Evolutionary conservation across 2,329 filamentous ascomycete species (phyloP).

Genomic region (Geoglossum cookeanum): DNA sequence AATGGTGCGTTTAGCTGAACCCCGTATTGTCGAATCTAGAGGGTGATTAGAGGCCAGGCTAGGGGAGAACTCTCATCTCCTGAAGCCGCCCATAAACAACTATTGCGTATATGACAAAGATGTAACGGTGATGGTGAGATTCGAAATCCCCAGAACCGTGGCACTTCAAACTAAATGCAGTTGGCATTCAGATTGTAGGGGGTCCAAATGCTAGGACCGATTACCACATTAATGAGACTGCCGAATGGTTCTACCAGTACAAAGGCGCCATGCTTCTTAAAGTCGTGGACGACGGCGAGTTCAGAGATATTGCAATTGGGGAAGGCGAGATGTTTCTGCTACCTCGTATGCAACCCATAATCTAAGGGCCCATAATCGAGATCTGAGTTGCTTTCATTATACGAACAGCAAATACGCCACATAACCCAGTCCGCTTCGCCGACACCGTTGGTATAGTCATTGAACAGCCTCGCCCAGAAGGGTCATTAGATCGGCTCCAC

Average conservation of each 20-base stretch:
- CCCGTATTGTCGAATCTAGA: not conserved
- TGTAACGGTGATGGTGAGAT: conserved; percentile 57
- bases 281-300: conserved; percentile 43
- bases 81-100: conserved; percentile 91
- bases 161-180: not conserved
- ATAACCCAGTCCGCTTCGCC: conserved; percentile 86
- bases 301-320: conserved; percentile 72
- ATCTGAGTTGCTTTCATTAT: not conserved
- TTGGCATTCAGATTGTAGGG: conserved; percentile 51
- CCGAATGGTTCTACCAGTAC: conserved; percentile 98
- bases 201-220: conserved; percentile 91
- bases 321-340: conserved; percentile 91
- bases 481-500: conserved; percentile 55
- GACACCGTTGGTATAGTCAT: conserved; percentile 88
- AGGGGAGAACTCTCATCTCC: conserved; percentile 72
- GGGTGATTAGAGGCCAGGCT: conserved; percentile 43
- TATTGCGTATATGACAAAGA: conserved; percentile 84
- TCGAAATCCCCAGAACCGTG: not conserved
- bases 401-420: conserved; percentile 54
- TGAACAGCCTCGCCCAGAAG: conserved; percentile 60
- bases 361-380: not conserved
- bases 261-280: conserved; percentile 86
- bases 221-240: conserved; percentile 93
- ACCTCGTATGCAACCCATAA: conserved; percentile 26
- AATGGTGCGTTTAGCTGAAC: conserved; percentile 12